phyloP scores from a whole-genome alignment of 805 yeast species.

The Blastobotrys mokoenaii region DNA sequence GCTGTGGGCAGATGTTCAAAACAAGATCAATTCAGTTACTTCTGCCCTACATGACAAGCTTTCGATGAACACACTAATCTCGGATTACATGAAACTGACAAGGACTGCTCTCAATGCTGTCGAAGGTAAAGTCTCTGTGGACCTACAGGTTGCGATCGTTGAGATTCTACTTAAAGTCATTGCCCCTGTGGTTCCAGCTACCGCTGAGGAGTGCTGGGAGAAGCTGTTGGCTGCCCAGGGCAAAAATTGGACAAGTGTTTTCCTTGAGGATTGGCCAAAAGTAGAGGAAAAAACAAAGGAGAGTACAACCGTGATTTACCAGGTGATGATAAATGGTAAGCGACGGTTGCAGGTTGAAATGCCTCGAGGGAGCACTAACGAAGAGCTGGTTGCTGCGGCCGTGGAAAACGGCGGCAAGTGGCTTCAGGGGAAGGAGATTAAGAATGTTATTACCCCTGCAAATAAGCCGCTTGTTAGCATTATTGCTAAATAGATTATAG shows the following conservation, averaged over 20 bases:
- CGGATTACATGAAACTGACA: conserved; percentile 83
- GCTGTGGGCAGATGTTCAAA: conserved; percentile 51
- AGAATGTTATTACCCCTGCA: conserved; percentile 40
- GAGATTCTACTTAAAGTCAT: conserved; percentile 51
- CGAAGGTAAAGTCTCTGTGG: conserved; percentile 31
- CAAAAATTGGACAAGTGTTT: conserved; percentile 40
- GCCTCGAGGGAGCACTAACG: conserved; percentile 19
- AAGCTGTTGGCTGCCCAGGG: conserved; percentile 27
- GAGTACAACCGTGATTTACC: conserved; percentile 15
- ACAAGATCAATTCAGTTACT: conserved; percentile 41
- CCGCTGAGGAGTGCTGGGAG: conserved; percentile 79
- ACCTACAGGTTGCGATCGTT: conserved; percentile 41
- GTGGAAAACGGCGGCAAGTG: conserved; percentile 32
- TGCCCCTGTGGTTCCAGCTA: conserved; percentile 76
- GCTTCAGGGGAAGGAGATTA: conserved; percentile 36
- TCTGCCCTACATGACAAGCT: conserved; percentile 50
- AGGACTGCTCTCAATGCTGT: conserved; percentile 37
- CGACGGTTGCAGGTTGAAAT: conserved; percentile 11
- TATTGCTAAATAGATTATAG: conserved; percentile 8
- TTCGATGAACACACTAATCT: conserved; percentile 74
- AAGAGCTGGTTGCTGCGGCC: conserved; percentile 25
- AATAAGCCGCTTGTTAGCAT: conserved; percentile 17
- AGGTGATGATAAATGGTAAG: conserved; percentile 14
- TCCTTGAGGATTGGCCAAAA: conserved; percentile 60
- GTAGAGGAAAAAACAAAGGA: conserved; percentile 33